Evolutionary conservation across 257 asterid species (phyloP), one percentile per base, ranked within the genome.

Genomic region (Primulina tabacum): DNA sequence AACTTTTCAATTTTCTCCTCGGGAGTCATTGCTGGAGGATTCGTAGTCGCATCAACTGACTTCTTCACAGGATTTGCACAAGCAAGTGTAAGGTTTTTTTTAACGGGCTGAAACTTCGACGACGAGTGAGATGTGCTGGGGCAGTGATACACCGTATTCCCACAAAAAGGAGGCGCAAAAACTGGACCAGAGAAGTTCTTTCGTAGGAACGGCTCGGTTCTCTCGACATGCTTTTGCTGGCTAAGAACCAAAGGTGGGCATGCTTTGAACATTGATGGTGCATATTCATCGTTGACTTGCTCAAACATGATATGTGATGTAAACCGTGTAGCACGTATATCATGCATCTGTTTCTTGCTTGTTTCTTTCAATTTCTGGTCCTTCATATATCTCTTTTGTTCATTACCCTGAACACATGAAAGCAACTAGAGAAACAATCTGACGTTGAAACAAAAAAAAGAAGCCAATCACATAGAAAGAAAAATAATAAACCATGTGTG

Each of bases 1-100:
- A 92, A 72, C 84, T 92, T 92, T 70, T 90, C 96, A 66, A 92
- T 82, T 76, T 92, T 92, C 82, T 88, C 98, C 77, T 69, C 87
- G 26, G 98, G 98, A 2, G 98, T 85, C 98, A 92, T 92, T 40
- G 71, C 70, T 63, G 84, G 81, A 71, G 89, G 84, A 70, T 64
- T 77, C 52, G 52, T 47, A 5, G 72, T 17, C 40, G 75, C 67
- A 63, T 57, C 71, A 34, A 38, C 80, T 5, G 75, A 68, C 28
- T 64, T 60, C 61, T 79, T 73, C 75, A 76, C 64, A 71, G 82
- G 73, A 79, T 68, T 80, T 69, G 82, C 76, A 60, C 55, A 59
- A 62, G 52, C 20, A 8, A 67, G 34, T n/a, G 53, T 60, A 6
- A n/a, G 76, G 71, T 35, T 65, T 61, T 70, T 68, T 17, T 70